These are phyloP conservation scores for Nicotiana sylvestris DNA, from an alignment of 257 asterid species.

Conservation along the genomic window DNA sequence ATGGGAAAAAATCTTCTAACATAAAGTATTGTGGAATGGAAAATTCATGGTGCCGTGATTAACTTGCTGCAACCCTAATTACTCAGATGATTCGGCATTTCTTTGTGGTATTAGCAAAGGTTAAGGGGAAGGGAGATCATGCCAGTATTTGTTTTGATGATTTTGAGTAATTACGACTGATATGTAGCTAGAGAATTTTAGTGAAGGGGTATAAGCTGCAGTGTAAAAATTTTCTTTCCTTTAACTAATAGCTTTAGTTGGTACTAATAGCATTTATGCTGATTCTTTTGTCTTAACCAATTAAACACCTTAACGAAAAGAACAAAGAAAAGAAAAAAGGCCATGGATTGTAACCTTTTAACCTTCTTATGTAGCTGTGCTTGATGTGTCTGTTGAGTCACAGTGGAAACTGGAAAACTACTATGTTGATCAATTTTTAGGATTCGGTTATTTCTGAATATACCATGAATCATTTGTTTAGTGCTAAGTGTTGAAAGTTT, in stretches of 20 bases:
- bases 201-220: not conserved
- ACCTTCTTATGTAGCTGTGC: not conserved
- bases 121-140: not conserved
- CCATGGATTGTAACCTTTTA: too few relatives aligned
- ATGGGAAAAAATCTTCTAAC: not conserved
- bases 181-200: not conserved
- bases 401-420: not conserved
- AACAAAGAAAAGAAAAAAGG: too few relatives aligned
- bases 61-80: not conserved
- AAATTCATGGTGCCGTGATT: not conserved
- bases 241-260: too few relatives aligned
- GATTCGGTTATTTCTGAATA: not conserved
- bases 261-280: too few relatives aligned
- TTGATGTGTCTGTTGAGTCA: not conserved
- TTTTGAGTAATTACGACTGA: not conserved
- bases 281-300: too few relatives aligned
- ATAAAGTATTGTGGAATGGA: not conserved
- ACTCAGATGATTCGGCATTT: not conserved
- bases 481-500: too few relatives aligned
- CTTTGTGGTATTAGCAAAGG: not conserved
- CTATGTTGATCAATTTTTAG: not conserved
- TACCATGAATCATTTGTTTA: too few relatives aligned
- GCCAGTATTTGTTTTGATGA: not conserved
- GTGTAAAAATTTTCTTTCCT: too few relatives aligned
- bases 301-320: too few relatives aligned